Conservation (phyloP, 2,329 filamentous ascomycete genomes). For the Aureobasidium sp. region DNA sequence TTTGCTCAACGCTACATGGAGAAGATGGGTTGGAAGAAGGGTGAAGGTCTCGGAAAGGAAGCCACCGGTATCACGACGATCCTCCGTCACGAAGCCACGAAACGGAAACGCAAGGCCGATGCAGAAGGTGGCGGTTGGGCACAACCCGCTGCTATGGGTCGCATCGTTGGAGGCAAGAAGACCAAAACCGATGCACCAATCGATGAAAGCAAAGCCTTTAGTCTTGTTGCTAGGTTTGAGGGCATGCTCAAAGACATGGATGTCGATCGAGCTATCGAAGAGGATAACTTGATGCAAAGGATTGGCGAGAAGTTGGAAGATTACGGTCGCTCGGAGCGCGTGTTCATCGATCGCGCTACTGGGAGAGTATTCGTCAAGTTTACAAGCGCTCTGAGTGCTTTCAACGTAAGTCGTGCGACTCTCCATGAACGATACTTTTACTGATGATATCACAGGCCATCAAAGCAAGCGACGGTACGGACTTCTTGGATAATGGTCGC, state of each 20-base stretch:
- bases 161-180: constrained; percentile 70
- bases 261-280: constrained; percentile 66
- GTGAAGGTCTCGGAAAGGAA: constrained; percentile 75
- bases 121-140: constrained; percentile 71
- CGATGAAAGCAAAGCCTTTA: constrained; percentile 31
- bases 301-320: constrained; percentile 90
- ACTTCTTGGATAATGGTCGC: constrained; percentile 70
- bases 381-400: constrained; percentile 71
- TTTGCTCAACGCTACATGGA: constrained; percentile 84
- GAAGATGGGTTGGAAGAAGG: constrained; percentile 90
- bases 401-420: constrained; percentile 55
- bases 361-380: constrained; percentile 82
- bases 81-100: constrained; percentile 75
- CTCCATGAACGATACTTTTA: background rate
- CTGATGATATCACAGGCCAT: constrained; percentile 55
- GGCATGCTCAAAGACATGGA: constrained; percentile 86
- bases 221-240: constrained; percentile 71
- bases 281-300: constrained; percentile 70
- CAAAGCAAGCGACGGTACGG: constrained; percentile 76
- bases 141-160: constrained; percentile 59
- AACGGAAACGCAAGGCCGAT: constrained; percentile 70
- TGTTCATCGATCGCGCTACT: constrained; percentile 51
- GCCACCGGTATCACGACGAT: constrained; percentile 78
- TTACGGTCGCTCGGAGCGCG: constrained; percentile 32
- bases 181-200: constrained; percentile 31